phyloP scores from a whole-genome alignment of 1,284 basidiomycete genomes.

The Neolentinus lepideus region DNA sequence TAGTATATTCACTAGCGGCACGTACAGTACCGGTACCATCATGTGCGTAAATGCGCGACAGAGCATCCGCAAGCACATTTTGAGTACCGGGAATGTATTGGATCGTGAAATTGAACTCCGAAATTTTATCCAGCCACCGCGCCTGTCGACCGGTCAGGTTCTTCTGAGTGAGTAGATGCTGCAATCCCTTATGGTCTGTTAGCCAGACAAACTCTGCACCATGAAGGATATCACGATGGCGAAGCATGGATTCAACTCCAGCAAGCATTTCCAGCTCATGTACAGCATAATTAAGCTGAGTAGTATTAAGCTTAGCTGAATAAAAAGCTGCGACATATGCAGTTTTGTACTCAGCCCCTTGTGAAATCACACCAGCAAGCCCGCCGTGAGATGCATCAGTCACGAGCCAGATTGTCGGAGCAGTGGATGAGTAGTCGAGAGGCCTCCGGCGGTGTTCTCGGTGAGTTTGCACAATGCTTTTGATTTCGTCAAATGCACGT shows the following conservation, averaged over 20 bases:
- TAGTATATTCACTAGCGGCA: background rate
- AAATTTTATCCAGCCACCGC: conserved; percentile 23
- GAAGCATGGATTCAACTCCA: conserved; percentile 14
- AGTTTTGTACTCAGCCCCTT: conserved; percentile 11
- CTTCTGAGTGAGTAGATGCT: conserved; percentile 23
- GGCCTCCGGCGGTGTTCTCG: conserved; percentile 14
- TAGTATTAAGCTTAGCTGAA: conserved; percentile 11
- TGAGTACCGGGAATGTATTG: conserved; percentile 23
- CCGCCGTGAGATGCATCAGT: conserved; percentile 16
- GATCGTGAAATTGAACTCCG: conserved; percentile 25
- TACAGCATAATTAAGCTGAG: conserved; percentile 19
- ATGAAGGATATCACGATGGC: conserved; percentile 16
- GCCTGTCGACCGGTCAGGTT: conserved; percentile 22
- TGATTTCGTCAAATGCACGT: conserved; percentile 21
- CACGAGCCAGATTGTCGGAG: conserved; percentile 10
- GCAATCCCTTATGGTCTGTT: conserved; percentile 27
- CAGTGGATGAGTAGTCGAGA: conserved; percentile 15
- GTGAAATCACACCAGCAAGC: conserved; percentile 13
- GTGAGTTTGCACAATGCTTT: conserved; percentile 13
- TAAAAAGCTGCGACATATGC: conserved; percentile 14
- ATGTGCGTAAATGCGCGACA: conserved; percentile 27
- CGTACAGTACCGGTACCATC: conserved; percentile 14
- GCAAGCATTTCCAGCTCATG: conserved; percentile 20
- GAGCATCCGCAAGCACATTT: conserved; percentile 25
- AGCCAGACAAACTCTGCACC: conserved; percentile 22